phyloP scores from a whole-genome alignment of 257 asterid species.

The Vinca minor region DNA sequence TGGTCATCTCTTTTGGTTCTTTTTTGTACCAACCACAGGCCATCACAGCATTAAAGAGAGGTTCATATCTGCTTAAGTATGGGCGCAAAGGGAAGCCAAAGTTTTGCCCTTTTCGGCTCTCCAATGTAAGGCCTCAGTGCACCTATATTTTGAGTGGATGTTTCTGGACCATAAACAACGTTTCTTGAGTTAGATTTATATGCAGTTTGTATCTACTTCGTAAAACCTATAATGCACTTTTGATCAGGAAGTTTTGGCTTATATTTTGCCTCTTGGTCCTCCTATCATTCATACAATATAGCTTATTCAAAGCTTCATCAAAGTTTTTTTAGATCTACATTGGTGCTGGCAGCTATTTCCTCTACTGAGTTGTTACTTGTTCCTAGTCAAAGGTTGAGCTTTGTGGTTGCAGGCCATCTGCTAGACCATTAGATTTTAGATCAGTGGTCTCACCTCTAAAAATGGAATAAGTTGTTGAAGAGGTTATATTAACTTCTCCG shows the following conservation, averaged over 20 bases:
- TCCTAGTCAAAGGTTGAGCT: neutral
- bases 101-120: conserved; percentile 64
- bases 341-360: neutral
- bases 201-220: neutral
- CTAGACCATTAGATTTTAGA: neutral
- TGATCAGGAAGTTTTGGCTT: neutral
- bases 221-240: neutral
- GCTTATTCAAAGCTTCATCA: neutral
- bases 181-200: neutral
- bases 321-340: neutral
- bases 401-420: neutral
- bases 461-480: neutral
- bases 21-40: conserved; percentile 37
- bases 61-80: conserved; percentile 59
- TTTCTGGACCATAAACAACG: neutral
- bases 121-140: conserved; percentile 35
- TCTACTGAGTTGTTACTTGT: neutral
- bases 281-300: neutral
- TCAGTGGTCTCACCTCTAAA: neutral
- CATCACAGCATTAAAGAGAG: conserved; percentile 52
- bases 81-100: conserved; percentile 74
- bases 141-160: neutral
- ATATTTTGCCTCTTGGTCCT: neutral
- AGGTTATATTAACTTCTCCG: neutral
- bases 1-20: neutral